Base-by-base conservation (phyloP, 495 filamentous ascomycete species). In the Evernia prunastri region DNA sequence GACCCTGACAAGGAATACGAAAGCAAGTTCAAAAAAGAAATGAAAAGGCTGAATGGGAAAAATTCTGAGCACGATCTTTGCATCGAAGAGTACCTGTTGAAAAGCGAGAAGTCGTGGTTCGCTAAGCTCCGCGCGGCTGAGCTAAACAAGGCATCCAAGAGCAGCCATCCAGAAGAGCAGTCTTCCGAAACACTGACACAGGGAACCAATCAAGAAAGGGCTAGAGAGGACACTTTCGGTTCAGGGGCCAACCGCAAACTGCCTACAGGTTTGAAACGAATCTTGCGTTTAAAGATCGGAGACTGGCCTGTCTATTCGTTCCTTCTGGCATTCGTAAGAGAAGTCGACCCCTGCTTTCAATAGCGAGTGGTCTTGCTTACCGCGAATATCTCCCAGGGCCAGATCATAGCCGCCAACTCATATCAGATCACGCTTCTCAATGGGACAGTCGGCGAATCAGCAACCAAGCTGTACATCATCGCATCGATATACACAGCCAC, bases 261-360 rank as follows among this genome's bases (percentile, higher is more conserved):
- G 33, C 87, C 88, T 3, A 84, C 79, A 5, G 87, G 88, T 0
- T 63, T 90, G n/a, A 83, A 79, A 66, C 84, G 82, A 58, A 74
- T 76, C 70, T 76, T 78, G 71, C 74, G 78, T 58, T 64, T 81
- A 61, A 79, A 77, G 23, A 73, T 78, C 29, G 76, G 73, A 25
- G 84, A 87, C 66, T 91, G 88, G 88, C 88, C 88, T 0, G 65
- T 90, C 13, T 91, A 91, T 73, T 82, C 86, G 7, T 79, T 91
- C 64, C 77, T 90, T 47, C 77, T 89, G 20, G 86, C 86, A 51
- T 76, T 89, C 45, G 72, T 74, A 62, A 70, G 71, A 67, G 17
- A 61, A 35, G 57, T 5, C 20, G 9, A 9, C 17, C 20, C 10
- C 31, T 40, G 12, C 10, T 25, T n/a, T 10, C 23, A 20, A 40